phyloP scores from a whole-genome alignment of 371 early-diverging fungal species.

The Batrachochytrium dendrobatidis region DNA sequence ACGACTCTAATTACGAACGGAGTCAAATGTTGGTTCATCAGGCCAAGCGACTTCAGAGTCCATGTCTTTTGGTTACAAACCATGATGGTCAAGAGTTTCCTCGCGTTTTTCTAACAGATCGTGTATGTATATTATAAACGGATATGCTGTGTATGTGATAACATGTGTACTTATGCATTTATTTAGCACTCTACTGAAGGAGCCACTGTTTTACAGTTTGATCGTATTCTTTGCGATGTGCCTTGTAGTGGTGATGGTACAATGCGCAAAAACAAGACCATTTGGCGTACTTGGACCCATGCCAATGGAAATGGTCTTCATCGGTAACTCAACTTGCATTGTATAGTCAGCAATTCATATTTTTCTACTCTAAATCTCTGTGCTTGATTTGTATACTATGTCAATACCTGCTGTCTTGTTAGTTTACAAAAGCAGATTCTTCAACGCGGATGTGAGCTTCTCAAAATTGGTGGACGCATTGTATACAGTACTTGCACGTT shows the following conservation, averaged over 20 bases:
- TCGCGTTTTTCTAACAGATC: slow-evolving; percentile 44
- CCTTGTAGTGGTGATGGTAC: slow-evolving; percentile 99
- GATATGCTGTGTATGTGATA: background rate
- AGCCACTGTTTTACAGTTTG: slow-evolving; percentile 60
- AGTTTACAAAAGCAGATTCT: slow-evolving; percentile 84
- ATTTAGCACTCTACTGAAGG: slow-evolving; percentile 2
- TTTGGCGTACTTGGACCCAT: slow-evolving; percentile 85
- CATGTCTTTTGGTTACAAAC: slow-evolving; percentile 90
- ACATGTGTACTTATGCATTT: background rate
- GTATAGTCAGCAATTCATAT: too few relatives aligned
- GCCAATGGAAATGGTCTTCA: slow-evolving; percentile 74
- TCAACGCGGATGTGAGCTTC: slow-evolving; percentile 77
- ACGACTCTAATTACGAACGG: slow-evolving; percentile 90
- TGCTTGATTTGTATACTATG: too few relatives aligned
- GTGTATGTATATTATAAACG: slow-evolving; percentile 13
- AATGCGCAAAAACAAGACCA: slow-evolving; percentile 88
- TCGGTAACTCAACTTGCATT: slow-evolving; percentile 39
- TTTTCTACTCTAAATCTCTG: too few relatives aligned
- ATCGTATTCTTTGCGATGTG: slow-evolving; percentile 96
- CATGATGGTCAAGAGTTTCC: slow-evolving; percentile 95
- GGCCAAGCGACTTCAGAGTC: slow-evolving; percentile 84
- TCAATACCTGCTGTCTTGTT: too few relatives aligned
- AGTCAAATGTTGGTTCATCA: slow-evolving; percentile 94
- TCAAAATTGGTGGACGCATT: slow-evolving; percentile 87
- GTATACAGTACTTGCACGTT: slow-evolving; percentile 99